Percentiles rank a stretch among this genome's conserved stretches.
phyloP scores from a whole-genome alignment of 768 basidiomycete species.

The Cyclocybe cylindracea region DNA sequence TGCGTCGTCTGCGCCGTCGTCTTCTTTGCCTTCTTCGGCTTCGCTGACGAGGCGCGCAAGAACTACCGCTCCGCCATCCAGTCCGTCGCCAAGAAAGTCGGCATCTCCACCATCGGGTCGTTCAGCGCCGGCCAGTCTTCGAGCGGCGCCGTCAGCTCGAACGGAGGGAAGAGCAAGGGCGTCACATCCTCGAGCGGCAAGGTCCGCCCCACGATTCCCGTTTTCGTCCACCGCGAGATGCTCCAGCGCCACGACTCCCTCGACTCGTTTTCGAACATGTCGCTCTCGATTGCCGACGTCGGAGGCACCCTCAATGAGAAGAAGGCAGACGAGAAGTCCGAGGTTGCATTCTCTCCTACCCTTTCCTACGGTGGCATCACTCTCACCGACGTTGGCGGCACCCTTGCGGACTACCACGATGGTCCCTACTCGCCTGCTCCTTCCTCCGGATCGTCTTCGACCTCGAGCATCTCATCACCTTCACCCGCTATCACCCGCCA shows the following conservation, averaged over 20 bases:
- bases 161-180: not conserved
- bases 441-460: conserved; percentile 36
- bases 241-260: conserved; percentile 50
- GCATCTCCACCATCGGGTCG: conserved; percentile 26
- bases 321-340: conserved; percentile 31
- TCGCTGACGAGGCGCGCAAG: conserved; percentile 59
- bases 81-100: conserved; percentile 40
- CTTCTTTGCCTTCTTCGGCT: conserved; percentile 72
- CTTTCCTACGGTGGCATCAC: conserved; percentile 37
- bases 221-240: conserved; percentile 45
- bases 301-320: conserved; percentile 36
- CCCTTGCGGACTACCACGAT: conserved; percentile 36
- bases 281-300: conserved; percentile 39
- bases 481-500: conserved; percentile 24
- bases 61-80: conserved; percentile 45
- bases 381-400: conserved; percentile 39
- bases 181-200: conserved; percentile 22
- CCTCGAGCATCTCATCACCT: conserved; percentile 32
- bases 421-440: conserved; percentile 30
- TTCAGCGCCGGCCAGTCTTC: conserved; percentile 25
- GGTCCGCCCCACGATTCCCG: conserved; percentile 38
- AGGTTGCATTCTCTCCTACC: conserved; percentile 32
- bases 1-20: conserved; percentile 47
- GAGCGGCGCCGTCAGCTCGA: conserved; percentile 27
- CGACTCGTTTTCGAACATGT: conserved; percentile 47